Evolutionary conservation across 352 stramenopile species (phyloP).

Genomic region (Globisporangium nunn): DNA sequence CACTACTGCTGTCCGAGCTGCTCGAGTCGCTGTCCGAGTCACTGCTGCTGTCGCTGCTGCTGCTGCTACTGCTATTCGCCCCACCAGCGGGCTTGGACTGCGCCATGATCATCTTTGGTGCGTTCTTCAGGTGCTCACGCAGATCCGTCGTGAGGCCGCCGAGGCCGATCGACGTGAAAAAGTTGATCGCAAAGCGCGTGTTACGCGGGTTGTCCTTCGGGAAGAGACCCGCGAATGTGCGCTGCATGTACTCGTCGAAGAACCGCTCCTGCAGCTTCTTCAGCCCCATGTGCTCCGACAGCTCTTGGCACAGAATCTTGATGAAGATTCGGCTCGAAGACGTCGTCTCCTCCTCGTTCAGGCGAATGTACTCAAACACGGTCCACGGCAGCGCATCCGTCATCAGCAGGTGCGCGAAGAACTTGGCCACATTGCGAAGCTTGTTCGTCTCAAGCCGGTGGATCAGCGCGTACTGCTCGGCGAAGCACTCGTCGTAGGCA

Average conservation of each 20-base stretch:
- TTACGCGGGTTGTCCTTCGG: slow-evolving; percentile 96
- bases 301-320: slow-evolving; percentile 98
- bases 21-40: slow-evolving; percentile 30
- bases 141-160: slow-evolving; percentile 96
- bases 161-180: slow-evolving; percentile 98
- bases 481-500: slow-evolving; percentile 93
- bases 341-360: slow-evolving; percentile 99
- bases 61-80: slow-evolving; percentile 19
- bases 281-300: slow-evolving; percentile 96
- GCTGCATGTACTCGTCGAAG: slow-evolving; percentile 86
- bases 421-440: slow-evolving; percentile 97
- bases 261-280: slow-evolving; percentile 94
- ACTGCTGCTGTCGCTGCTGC: slow-evolving; percentile 23
- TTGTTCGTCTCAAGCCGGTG: slow-evolving; percentile 99
- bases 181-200: slow-evolving; percentile 99
- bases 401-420: slow-evolving; percentile 97
- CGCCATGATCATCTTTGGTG: slow-evolving; percentile 92
- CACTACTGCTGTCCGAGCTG: slow-evolving; percentile 23
- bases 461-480: slow-evolving; percentile 93
- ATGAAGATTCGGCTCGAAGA: slow-evolving; percentile 99
- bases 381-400: slow-evolving; percentile 98
- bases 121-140: slow-evolving; percentile 95
- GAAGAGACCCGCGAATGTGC: slow-evolving; percentile 94
- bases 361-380: slow-evolving; percentile 92
- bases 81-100: slow-evolving; percentile 30